phyloP scores from a whole-genome alignment of 1,139 yeast genomes.

The Diutina scorzettiae region DNA sequence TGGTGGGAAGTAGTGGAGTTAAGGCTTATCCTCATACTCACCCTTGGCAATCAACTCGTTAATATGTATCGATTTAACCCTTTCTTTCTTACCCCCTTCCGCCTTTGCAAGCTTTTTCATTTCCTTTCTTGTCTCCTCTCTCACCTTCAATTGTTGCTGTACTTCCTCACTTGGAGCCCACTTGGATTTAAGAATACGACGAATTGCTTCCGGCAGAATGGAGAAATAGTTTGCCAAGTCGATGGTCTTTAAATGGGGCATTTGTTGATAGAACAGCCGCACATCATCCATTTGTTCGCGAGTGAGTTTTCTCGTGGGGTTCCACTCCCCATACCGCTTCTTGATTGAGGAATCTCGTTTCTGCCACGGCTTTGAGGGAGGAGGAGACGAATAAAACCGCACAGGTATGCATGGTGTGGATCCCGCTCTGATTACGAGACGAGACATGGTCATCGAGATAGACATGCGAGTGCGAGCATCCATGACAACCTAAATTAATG shows the following conservation, averaged over 20 bases:
- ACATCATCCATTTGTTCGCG: slow-evolving; percentile 63
- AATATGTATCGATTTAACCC: neutral
- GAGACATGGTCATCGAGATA: too few species aligned
- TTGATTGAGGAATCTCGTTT: slow-evolving; percentile 50
- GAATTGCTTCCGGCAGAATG: slow-evolving; percentile 72
- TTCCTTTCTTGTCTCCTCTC: slow-evolving; percentile 29
- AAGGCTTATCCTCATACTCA: too few species aligned
- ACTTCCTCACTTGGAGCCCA: slow-evolving; percentile 60
- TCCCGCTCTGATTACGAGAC: too few species aligned
- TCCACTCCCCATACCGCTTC: slow-evolving; percentile 58
- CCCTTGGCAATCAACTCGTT: too few species aligned
- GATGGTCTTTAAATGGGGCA: slow-evolving; percentile 49
- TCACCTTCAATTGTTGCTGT: slow-evolving; percentile 28
- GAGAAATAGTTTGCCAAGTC: slow-evolving; percentile 55
- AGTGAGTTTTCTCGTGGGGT: slow-evolving; percentile 55
- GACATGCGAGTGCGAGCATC: too few species aligned
- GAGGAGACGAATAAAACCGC: too few species aligned
- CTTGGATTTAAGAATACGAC: slow-evolving; percentile 64
- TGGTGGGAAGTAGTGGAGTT: too few species aligned
- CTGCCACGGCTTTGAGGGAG: slow-evolving; percentile 53
- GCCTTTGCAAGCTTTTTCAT: neutral
- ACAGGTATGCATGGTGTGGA: too few species aligned
- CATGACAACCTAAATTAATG: too few species aligned
- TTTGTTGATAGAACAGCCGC: slow-evolving; percentile 37
- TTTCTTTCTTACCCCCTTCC: neutral